phyloP scores from a whole-genome alignment of 352 stramenopile genomes.

The Globisporangium irregulare region DNA sequence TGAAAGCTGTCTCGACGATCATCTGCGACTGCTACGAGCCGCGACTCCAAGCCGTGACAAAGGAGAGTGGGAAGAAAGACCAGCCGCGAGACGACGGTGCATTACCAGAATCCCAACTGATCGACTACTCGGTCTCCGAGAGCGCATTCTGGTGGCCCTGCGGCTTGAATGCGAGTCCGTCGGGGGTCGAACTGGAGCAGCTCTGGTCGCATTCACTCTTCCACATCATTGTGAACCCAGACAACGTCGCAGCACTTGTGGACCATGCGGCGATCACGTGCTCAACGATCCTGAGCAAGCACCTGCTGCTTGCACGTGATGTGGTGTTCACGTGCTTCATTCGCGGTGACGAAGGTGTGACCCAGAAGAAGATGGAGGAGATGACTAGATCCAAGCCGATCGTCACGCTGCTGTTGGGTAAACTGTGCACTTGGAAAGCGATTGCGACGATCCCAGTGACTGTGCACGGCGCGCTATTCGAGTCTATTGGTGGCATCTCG shows the following conservation, averaged over 20 bases:
- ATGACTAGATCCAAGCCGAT: conserved; percentile 53
- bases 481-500: conserved; percentile 70
- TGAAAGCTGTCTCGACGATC: conserved; percentile 65
- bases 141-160: conserved; percentile 84
- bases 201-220: conserved; percentile 79
- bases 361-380: conserved; percentile 24
- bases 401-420: conserved; percentile 54
- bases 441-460: conserved; percentile 75
- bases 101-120: conserved; percentile 61
- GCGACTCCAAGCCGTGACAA: conserved; percentile 24
- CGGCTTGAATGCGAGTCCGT: conserved; percentile 20
- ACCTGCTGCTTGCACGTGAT: conserved; percentile 73
- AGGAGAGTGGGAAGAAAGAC: conserved; percentile 10
- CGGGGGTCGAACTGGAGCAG: conserved; percentile 28
- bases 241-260: conserved; percentile 59
- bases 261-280: conserved; percentile 75
- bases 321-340: conserved; percentile 50
- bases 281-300: conserved; percentile 74
- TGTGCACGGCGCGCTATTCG: conserved; percentile 78
- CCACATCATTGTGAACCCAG: conserved; percentile 54
- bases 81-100: conserved; percentile 59
- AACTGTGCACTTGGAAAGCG: conserved; percentile 51
- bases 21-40: conserved; percentile 79
- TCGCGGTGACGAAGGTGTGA: conserved; percentile 18
- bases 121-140: conserved; percentile 74